Evolutionary conservation across 495 filamentous ascomycete species (phyloP).

Genomic region (Penicillium lagena): DNA sequence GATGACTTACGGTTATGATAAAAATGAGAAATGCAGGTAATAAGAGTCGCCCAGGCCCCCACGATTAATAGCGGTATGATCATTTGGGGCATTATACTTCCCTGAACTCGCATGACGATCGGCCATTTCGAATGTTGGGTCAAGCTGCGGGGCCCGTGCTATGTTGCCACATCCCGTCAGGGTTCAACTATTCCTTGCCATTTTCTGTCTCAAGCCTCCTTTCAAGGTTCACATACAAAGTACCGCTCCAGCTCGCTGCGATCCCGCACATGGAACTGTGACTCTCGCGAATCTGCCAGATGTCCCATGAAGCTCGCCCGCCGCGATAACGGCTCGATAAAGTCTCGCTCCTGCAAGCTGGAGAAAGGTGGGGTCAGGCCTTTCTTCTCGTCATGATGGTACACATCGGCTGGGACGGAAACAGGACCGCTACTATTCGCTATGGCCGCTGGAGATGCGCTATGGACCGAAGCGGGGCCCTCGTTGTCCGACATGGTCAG

Average conservation of each 20-base stretch:
- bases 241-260: slow-evolving; percentile 38
- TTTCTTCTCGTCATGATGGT: slow-evolving; percentile 13
- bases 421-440: slow-evolving; percentile 11
- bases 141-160: slow-evolving; percentile 59
- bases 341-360: slow-evolving; percentile 17
- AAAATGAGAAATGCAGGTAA: slow-evolving; percentile 56
- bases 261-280: slow-evolving; percentile 28
- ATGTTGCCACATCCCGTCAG: background rate
- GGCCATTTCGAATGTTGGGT: slow-evolving; percentile 77
- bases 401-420: slow-evolving; percentile 21
- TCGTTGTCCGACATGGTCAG: too few relatives aligned
- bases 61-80: slow-evolving; percentile 65
- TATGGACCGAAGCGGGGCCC: too few relatives aligned
- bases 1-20: slow-evolving; percentile 41
- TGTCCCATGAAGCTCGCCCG: slow-evolving; percentile 35
- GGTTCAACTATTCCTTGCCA: background rate
- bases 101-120: slow-evolving; percentile 71
- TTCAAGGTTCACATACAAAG: slow-evolving; percentile 27
- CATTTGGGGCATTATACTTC: slow-evolving; percentile 75
- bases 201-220: slow-evolving; percentile 2
- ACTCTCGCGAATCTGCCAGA: slow-evolving; percentile 28
- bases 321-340: slow-evolving; percentile 21
- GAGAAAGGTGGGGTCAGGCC: background rate
- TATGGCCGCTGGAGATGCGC: slow-evolving; percentile 2
- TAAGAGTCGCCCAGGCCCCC: slow-evolving; percentile 59